A percentile compares a stretch with the other conserved stretches of the same genome.
Evolutionary conservation across 495 filamentous ascomycete species (phyloP).

Genomic region (Penicillium coffeae): DNA sequence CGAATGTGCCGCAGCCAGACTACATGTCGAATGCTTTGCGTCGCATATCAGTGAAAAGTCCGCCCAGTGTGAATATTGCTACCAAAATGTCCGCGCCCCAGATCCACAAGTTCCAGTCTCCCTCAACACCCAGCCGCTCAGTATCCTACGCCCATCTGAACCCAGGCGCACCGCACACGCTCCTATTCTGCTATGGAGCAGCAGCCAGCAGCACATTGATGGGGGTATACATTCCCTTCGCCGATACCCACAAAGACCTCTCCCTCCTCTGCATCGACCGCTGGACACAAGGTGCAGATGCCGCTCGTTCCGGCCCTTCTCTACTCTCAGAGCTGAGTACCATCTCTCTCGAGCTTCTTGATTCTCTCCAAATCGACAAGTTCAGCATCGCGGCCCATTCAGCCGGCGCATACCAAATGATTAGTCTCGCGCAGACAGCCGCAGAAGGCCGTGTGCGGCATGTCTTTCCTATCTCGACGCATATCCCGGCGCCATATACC

Average conservation of each 20-base stretch:
- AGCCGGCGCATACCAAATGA: constrained; percentile 2
- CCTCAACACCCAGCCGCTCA: background rate
- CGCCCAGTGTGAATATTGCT: background rate
- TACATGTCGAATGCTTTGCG: background rate
- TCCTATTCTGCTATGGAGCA: constrained; percentile 6
- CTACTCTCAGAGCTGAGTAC: constrained; percentile 1
- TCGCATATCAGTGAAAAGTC: background rate
- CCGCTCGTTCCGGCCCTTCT: background rate
- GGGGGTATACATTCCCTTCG: background rate
- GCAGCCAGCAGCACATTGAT: background rate
- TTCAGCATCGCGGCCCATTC: constrained; percentile 8
- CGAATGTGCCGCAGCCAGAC: background rate
- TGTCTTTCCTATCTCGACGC: constrained; percentile 5
- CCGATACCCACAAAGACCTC: constrained; percentile 1
- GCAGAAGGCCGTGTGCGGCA: background rate
- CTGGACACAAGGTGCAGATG: constrained; percentile 4
- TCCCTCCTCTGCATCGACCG: constrained; percentile 5
- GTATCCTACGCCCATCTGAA: constrained; percentile 4
- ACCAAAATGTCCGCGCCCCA: background rate
- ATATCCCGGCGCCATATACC: constrained; percentile 3
- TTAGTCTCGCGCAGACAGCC: constrained; percentile 1
- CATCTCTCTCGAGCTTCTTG: constrained; percentile 6
- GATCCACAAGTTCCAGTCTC: background rate
- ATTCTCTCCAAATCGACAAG: background rate
- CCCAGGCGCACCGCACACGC: constrained; percentile 1